Conservation (phyloP, 345 rosid species). For the Eucalyptus tenuipes region DNA sequence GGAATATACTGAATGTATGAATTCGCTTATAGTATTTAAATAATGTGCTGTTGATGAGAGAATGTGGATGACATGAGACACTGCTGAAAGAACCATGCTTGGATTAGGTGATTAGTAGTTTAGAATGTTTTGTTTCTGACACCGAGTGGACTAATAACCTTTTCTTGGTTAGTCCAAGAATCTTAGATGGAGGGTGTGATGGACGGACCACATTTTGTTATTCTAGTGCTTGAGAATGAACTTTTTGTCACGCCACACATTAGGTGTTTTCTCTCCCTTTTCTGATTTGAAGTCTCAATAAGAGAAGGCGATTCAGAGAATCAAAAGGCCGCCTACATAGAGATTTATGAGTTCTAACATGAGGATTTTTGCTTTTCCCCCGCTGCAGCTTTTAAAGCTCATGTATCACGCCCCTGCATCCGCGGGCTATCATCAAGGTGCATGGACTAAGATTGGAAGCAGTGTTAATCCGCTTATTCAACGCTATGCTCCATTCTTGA, state of each 20-base stretch:
- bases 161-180: background rate
- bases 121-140: background rate
- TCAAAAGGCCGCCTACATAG: background rate
- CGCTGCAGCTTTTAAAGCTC: slow-evolving; percentile 71
- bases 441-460: slow-evolving; percentile 68
- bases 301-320: background rate
- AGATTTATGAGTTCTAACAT: background rate
- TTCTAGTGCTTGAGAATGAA: background rate
- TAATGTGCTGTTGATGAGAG: no score
- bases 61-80: no score
- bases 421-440: slow-evolving; percentile 76
- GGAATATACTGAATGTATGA: no score
- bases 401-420: slow-evolving; percentile 92
- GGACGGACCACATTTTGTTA: background rate
- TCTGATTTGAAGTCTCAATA: background rate
- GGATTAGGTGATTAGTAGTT: background rate
- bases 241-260: background rate
- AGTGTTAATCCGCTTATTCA: slow-evolving; percentile 46
- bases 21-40: no score
- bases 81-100: no score
- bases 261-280: background rate
- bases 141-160: background rate
- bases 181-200: background rate
- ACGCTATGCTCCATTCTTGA: slow-evolving; percentile 69
- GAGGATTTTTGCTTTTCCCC: background rate